Evolutionary conservation across 148 eudicot genomes (phyloP).

Genomic region (Heliamphora exappendiculata): DNA sequence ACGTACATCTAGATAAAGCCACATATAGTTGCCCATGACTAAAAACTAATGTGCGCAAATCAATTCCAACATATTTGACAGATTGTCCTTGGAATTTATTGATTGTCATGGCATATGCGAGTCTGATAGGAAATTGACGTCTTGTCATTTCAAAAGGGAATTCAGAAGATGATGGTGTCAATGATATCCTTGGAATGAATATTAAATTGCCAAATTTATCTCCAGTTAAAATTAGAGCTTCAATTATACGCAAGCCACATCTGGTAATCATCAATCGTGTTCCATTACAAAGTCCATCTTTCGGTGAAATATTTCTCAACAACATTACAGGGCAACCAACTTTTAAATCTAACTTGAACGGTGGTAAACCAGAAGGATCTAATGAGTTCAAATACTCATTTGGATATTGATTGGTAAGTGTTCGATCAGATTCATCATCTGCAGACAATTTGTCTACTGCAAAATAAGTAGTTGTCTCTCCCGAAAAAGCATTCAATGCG

Average conservation of each 20-base stretch:
- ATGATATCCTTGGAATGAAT: not conserved
- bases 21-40: too few relatives aligned
- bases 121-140: not conserved
- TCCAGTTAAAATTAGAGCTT: not conserved
- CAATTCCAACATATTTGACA: not conserved
- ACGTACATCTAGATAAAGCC: not conserved
- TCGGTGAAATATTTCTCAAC: not conserved
- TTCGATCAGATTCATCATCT: not conserved
- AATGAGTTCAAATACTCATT: not conserved
- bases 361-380: not conserved
- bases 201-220: not conserved
- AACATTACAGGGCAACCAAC: not conserved
- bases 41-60: not conserved
- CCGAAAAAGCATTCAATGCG: not conserved
- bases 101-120: not conserved
- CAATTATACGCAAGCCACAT: not conserved
- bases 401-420: not conserved
- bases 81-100: not conserved
- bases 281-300: not conserved
- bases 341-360: not conserved
- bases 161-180: not conserved
- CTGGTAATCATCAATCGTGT: not conserved
- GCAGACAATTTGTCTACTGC: not conserved
- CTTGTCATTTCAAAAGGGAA: not conserved
- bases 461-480: not conserved